Percentiles rank a stretch among this genome's conserved stretches.
These are phyloP conservation scores for Letharia columbiana DNA, from an alignment of 495 filamentous ascomycete genomes.

Conservation along the genomic window DNA sequence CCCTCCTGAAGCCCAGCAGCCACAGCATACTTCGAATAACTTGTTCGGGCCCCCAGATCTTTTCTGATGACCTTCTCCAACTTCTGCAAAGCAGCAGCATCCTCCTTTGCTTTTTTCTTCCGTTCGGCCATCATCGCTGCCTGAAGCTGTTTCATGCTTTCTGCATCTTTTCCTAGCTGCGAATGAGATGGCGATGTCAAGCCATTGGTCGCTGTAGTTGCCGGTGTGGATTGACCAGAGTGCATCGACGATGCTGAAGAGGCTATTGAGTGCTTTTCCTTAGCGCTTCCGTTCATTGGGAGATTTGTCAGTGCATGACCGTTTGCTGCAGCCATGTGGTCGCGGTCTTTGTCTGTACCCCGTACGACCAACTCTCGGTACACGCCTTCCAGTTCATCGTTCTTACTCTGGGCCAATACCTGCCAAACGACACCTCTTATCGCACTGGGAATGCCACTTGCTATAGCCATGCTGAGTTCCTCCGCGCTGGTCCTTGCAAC, in stretches of 20 bases:
- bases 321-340: conserved; percentile 39
- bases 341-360: conserved; percentile 68
- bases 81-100: conserved; percentile 59
- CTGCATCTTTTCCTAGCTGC: conserved; percentile 50
- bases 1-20: conserved; percentile 87
- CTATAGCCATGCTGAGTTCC: conserved; percentile 82
- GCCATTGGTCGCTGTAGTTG: conserved; percentile 50
- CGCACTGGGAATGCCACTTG: conserved; percentile 85
- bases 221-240: conserved; percentile 65
- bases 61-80: conserved; percentile 86
- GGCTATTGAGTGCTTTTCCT: conserved; percentile 53
- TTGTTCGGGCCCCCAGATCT: conserved; percentile 86
- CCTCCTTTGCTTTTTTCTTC: conserved; percentile 68
- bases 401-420: conserved; percentile 87
- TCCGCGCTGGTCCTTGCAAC: conserved; percentile 76
- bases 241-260: conserved; percentile 78
- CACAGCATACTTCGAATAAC: conserved; percentile 87
- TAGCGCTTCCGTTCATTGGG: conserved; percentile 36
- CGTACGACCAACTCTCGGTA: conserved; percentile 75
- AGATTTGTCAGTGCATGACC: conserved; percentile 29
- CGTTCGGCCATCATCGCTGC: conserved; percentile 54
- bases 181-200: conserved; percentile 48
- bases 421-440: conserved; percentile 98
- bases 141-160: conserved; percentile 58
- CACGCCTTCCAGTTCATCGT: conserved; percentile 76